phyloP scores from a whole-genome alignment of 2,329 filamentous ascomycete genomes.

The Neurospora crassa region DNA sequence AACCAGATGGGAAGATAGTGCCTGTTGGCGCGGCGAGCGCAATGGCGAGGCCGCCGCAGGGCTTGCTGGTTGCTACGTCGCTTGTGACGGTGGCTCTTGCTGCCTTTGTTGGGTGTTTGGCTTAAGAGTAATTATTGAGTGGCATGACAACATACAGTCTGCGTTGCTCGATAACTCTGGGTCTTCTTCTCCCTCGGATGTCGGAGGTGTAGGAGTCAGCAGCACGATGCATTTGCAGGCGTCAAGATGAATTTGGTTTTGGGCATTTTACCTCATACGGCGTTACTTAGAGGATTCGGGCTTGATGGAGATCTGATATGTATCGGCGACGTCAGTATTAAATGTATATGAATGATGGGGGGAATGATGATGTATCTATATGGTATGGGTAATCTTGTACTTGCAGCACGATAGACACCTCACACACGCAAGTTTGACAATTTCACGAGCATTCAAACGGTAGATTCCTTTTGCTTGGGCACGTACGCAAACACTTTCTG shows the following conservation, averaged over 20 bases:
- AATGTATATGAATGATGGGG: neutral
- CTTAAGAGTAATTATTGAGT: neutral
- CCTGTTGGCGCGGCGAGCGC: slow-evolving; percentile 52
- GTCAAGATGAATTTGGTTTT: neutral
- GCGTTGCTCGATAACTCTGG: neutral
- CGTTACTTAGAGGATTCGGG: neutral
- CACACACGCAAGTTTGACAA: neutral
- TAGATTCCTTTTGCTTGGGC: neutral
- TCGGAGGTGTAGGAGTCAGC: neutral
- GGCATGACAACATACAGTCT: neutral
- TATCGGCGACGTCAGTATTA: neutral
- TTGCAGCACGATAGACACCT: neutral
- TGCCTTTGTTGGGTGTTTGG: slow-evolving; percentile 3
- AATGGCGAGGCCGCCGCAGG: neutral
- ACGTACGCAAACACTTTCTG: neutral
- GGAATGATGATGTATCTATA: neutral
- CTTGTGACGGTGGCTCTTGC: neutral
- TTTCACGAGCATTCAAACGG: neutral
- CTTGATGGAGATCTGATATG: neutral
- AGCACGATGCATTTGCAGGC: neutral
- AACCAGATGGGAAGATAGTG: slow-evolving; percentile 67
- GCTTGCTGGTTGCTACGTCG: slow-evolving; percentile 1
- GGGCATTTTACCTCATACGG: neutral
- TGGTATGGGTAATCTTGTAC: neutral
- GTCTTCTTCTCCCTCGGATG: neutral